These are phyloP conservation scores for Stephania japonica DNA, from an alignment of 164 flowering plant species.

Conservation along the genomic window DNA sequence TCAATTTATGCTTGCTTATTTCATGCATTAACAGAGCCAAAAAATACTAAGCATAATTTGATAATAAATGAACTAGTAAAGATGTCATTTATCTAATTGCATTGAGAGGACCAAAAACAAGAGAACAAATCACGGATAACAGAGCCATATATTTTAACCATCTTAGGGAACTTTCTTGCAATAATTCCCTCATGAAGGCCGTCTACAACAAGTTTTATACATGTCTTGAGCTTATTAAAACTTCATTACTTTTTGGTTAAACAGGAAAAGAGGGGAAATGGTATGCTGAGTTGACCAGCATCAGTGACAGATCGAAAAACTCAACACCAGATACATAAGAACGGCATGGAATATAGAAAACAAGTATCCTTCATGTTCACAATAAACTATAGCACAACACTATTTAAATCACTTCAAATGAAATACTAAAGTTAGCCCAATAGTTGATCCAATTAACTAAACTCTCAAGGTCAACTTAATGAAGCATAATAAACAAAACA, in stretches of 20 bases:
- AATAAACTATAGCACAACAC: neutral
- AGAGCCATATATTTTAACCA: no score
- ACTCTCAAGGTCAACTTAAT: neutral
- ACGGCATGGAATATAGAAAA: neutral
- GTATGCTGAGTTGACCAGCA: neutral
- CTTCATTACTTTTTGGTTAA: no score
- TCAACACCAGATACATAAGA: neutral
- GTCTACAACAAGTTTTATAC: no score
- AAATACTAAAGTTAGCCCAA: neutral
- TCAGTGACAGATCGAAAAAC: neutral
- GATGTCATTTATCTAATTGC: neutral
- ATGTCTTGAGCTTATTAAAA: no score
- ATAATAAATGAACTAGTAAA: neutral
- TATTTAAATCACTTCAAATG: neutral
- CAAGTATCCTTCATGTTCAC: neutral
- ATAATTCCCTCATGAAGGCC: no score
- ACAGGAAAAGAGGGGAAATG: no score
- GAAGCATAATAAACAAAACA: neutral
- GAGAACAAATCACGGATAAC: no score
- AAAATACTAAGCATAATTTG: neutral
- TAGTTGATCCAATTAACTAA: neutral
- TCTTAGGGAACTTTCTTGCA: no score
- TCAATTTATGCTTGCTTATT: no score
- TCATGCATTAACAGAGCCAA: neutral
- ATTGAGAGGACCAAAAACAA: neutral